Conservation (phyloP, 1,139 yeast species). For the Scheffersomyces segobiensis region DNA sequence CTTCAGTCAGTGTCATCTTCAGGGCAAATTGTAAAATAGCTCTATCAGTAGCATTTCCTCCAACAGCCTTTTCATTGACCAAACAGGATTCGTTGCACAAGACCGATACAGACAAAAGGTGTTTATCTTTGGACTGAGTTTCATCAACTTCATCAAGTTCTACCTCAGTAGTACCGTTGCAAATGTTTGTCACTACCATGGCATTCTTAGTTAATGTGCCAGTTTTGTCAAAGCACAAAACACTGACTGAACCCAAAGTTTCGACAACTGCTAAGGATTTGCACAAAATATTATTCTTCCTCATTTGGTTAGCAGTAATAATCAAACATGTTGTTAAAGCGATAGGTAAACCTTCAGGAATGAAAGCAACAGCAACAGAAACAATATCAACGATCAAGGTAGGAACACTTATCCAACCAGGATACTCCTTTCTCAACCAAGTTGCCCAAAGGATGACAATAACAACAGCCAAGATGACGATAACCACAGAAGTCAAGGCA, state of each 20-base stretch:
- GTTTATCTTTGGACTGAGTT: constrained; percentile 7
- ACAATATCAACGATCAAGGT: constrained; percentile 33
- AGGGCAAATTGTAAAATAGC: constrained; percentile 43
- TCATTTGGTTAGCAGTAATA: constrained; percentile 32
- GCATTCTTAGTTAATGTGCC: constrained; percentile 38
- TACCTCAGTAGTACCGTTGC: constrained; percentile 19
- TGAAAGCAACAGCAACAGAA: constrained; percentile 33
- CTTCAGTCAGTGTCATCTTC: constrained; percentile 12
- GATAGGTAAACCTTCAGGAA: constrained; percentile 40
- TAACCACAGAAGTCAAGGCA: constrained; percentile 19
- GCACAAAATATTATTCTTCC: constrained; percentile 27
- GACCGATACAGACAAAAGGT: constrained; percentile 26
- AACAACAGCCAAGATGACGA: constrained; percentile 23
- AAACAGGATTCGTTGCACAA: constrained; percentile 45
- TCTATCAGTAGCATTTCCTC: constrained; percentile 53
- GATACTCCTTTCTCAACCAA: constrained; percentile 32
- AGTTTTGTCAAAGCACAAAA: constrained; percentile 36
- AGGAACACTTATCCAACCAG: constrained; percentile 35
- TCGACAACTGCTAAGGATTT: constrained; percentile 33
- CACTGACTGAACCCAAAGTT: constrained; percentile 37
- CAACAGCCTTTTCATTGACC: constrained; percentile 24
- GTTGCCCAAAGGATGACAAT: constrained; percentile 45
- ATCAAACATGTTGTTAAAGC: constrained; percentile 36
- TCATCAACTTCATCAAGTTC: constrained; percentile 13
- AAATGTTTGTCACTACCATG: constrained; percentile 30